Evolutionary conservation across 2,329 filamentous ascomycete genomes (phyloP), one percentile per base, ranked within the genome.

Genomic region (Xylaria sp.): DNA sequence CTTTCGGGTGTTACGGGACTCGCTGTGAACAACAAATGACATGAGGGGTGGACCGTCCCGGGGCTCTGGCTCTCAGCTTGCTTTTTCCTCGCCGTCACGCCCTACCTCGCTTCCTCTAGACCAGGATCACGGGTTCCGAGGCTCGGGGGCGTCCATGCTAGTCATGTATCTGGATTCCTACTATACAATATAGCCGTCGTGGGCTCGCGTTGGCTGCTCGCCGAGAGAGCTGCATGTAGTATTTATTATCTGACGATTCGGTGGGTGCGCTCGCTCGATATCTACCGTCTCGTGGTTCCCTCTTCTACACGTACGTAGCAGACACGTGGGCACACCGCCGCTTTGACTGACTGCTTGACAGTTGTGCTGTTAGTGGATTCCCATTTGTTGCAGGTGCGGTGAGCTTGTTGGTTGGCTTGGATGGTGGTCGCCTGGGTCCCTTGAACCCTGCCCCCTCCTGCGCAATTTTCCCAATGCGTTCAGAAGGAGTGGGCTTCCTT

Each of bases 301-400:
- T 71, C 71, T 55, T 23, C 58, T 66, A 55, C 62, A 25, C 37
- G 37, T 27, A 23, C 25, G n/a, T n/a, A n/a, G n/a, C n/a, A n/a
- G n/a, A 40, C 37, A 42, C 35, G 35, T 57, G 54, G 69, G 53
- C 74, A 78, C 75, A 77, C 76, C 76, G 75, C 75, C 68, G 76
- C 75, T 77, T 76, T 71, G 68, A 68, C 68, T 68, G 58, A 60
- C 65, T 59, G 67, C 64, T 63, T 44, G 51, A 66, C 59, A 63
- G 60, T 65, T 58, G 58, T 66, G 54, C 40, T 65, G 69, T 62
- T 50, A 66, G 62, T 68, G 68, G 61, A 50, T 54, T 68, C 51
- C 47, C 55, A 47, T 58, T 50, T 51, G 48, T 69, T 64, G 62
- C 68, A 68, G 71, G 71, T 75, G 71, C 68, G 74, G 73, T 75